Conservation (phyloP, 2,329 filamentous ascomycete species). For the Colletotrichum sp. region DNA sequence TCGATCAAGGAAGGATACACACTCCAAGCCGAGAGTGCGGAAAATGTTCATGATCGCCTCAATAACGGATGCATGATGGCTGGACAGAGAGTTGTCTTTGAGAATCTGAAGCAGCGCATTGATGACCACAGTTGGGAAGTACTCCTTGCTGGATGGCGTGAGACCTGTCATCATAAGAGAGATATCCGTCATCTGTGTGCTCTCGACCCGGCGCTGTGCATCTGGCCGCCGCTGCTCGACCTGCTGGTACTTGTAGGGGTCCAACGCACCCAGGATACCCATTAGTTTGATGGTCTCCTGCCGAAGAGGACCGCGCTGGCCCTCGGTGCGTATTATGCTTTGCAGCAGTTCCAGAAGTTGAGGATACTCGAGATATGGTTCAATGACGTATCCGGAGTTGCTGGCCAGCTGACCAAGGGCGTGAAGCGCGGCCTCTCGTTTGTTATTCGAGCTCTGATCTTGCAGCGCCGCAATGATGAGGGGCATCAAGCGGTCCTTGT, state of each 20-base stretch:
- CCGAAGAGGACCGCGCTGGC: slow-evolving; percentile 79
- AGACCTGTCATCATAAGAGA: slow-evolving; percentile 97
- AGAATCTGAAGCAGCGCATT: slow-evolving; percentile 92
- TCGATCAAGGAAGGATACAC: slow-evolving; percentile 90
- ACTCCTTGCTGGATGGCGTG: slow-evolving; percentile 96
- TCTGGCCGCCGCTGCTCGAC: slow-evolving; percentile 90
- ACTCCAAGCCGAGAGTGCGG: slow-evolving; percentile 92
- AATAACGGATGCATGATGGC: slow-evolving; percentile 92
- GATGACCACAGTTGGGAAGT: slow-evolving; percentile 97
- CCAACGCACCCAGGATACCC: slow-evolving; percentile 91
- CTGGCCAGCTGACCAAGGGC: slow-evolving; percentile 92
- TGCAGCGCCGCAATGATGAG: slow-evolving; percentile 93
- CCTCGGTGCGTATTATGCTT: slow-evolving; percentile 90
- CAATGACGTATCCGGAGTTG: slow-evolving; percentile 97
- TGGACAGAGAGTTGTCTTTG: slow-evolving; percentile 85
- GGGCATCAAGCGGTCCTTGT: slow-evolving; percentile 91
- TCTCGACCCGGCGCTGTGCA: slow-evolving; percentile 69
- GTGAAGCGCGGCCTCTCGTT: slow-evolving; percentile 88
- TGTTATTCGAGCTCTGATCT: slow-evolving; percentile 87
- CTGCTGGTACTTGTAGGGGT: slow-evolving; percentile 96
- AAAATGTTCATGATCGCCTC: slow-evolving; percentile 99
- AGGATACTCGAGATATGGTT: slow-evolving; percentile 93
- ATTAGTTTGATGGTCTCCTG: slow-evolving; percentile 97
- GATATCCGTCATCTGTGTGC: slow-evolving; percentile 82
- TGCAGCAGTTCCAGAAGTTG: slow-evolving; percentile 91